Conservation (phyloP, 2,329 filamentous ascomycete species). For the Fusarium sulawesiense region DNA sequence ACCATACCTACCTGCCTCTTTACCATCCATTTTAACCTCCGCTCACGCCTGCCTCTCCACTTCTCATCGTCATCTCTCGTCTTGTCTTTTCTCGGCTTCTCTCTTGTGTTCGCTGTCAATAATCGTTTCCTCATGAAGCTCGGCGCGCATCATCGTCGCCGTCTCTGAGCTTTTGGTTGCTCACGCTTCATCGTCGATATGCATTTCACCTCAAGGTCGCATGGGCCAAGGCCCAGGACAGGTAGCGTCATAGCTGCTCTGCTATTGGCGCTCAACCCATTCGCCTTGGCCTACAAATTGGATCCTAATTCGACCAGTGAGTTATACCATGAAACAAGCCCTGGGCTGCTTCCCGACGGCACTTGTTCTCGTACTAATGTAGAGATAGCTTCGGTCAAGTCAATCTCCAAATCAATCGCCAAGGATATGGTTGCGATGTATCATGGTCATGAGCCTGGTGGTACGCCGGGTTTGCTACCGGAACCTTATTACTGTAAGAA, state of each 20-base stretch:
- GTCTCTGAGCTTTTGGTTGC: slow-evolving; percentile 36
- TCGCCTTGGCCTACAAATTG: slow-evolving; percentile 51
- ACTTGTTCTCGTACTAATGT: slow-evolving; percentile 5
- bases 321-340: slow-evolving; percentile 23
- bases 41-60: slow-evolving; percentile 14
- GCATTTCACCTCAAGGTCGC: slow-evolving; percentile 25
- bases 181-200: slow-evolving; percentile 37
- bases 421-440: slow-evolving; percentile 60
- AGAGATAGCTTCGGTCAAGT: slow-evolving; percentile 60
- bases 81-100: slow-evolving; percentile 11
- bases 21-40: slow-evolving; percentile 13
- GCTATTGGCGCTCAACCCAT: slow-evolving; percentile 42
- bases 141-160: slow-evolving; percentile 17
- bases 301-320: slow-evolving; percentile 53
- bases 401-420: slow-evolving; percentile 62
- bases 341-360: background rate
- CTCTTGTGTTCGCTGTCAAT: background rate
- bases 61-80: slow-evolving; percentile 12
- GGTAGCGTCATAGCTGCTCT: slow-evolving; percentile 39
- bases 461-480: slow-evolving; percentile 63
- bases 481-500: slow-evolving; percentile 66
- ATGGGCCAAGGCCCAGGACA: slow-evolving; percentile 25
- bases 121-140: slow-evolving; percentile 34
- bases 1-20: background rate
- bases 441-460: slow-evolving; percentile 61